Evolutionary conservation across 345 rosid genomes (phyloP).

Genomic region (Acer saccharum): DNA sequence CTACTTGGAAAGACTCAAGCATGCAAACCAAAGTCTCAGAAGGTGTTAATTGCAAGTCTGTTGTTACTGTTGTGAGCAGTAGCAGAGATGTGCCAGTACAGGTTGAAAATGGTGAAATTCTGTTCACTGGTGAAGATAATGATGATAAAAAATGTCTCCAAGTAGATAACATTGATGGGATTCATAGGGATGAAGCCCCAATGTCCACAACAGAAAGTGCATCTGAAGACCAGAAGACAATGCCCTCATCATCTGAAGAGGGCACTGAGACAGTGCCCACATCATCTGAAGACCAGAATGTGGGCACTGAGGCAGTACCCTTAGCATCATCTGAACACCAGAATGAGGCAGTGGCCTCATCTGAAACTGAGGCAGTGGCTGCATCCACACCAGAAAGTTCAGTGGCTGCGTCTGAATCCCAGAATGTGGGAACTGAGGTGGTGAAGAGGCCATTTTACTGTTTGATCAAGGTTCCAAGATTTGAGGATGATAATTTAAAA

Average conservation of each 20-base stretch:
- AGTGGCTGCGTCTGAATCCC: neutral
- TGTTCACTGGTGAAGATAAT: conserved; percentile 8
- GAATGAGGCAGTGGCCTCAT: too few species aligned
- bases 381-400: conserved; percentile 33
- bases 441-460: conserved; percentile 55
- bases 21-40: conserved; percentile 16
- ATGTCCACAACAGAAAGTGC: conserved; percentile 30
- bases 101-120: conserved; percentile 20
- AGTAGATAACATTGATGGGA: conserved; percentile 26
- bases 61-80: neutral
- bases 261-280: too few species aligned
- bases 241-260: too few species aligned
- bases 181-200: conserved; percentile 23
- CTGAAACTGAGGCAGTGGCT: too few species aligned
- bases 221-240: neutral
- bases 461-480: conserved; percentile 66
- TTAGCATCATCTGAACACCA: too few species aligned
- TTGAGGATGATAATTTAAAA: conserved; percentile 48
- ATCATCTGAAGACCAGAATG: too few species aligned
- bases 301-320: too few species aligned
- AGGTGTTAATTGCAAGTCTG: neutral
- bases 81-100: neutral
- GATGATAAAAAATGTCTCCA: conserved; percentile 20
- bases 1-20: neutral
- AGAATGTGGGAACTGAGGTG: conserved; percentile 15